phyloP scores from a whole-genome alignment of 306 rosid genomes.

The Acacia melanoxylon region DNA sequence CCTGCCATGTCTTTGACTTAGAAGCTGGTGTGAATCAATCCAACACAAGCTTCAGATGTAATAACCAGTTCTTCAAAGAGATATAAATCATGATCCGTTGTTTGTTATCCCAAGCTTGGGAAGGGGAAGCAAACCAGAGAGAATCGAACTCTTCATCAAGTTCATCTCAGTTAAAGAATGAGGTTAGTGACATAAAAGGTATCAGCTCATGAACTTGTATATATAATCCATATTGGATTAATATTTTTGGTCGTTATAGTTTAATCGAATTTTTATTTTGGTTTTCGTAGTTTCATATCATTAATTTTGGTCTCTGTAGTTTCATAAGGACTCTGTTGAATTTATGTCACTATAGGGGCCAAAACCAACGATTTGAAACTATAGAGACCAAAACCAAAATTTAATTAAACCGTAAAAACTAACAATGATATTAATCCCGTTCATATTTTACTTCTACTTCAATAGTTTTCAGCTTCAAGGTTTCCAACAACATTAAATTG shows the following conservation, averaged over 20 bases:
- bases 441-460: neutral
- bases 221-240: too few relatives aligned
- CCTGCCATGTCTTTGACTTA: conserved; percentile 11
- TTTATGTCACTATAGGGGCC: too few relatives aligned
- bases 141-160: neutral
- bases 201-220: neutral
- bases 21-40: conserved; percentile 4
- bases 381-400: too few relatives aligned
- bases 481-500: conserved; percentile 9
- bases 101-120: neutral
- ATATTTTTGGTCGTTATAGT: too few relatives aligned
- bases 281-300: too few relatives aligned
- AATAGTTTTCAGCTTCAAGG: neutral
- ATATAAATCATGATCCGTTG: neutral
- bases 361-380: too few relatives aligned
- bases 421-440: neutral
- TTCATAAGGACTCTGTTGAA: too few relatives aligned
- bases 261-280: too few relatives aligned
- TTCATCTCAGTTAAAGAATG: neutral
- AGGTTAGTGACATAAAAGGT: neutral
- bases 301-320: too few relatives aligned
- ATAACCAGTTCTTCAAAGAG: conserved; percentile 7
- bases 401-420: too few relatives aligned
- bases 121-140: neutral
- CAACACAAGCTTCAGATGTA: conserved; percentile 2